Evolutionary conservation across 2,329 filamentous ascomycete species (phyloP), one percentile per base, ranked within the genome.

Genomic region (Penicillium sp.): DNA sequence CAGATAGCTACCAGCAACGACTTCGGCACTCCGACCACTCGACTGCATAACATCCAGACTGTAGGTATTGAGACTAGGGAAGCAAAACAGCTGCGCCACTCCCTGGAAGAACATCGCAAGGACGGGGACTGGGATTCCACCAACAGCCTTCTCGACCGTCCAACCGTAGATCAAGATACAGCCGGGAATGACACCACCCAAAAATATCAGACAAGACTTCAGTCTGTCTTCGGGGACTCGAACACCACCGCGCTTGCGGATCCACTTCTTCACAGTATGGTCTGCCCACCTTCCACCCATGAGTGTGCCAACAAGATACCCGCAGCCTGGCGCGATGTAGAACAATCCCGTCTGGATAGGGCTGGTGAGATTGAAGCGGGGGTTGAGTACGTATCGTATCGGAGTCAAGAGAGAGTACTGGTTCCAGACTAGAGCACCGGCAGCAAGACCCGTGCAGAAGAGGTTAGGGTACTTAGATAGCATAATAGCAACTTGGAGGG

Each of bases 1-100:
- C 60, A 88, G 81, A 66, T 90, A 93, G 65, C 91, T 93, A 0
- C 85, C 85, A 0, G 86, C 85, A 38, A 88, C 80, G 3, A 91
- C 85, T 61, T 93, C 87, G 3, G 83, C 80, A 38, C 81, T 81
- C 28, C 78, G 73, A 1, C 75, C 75, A 21, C 62, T 64, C 2
- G 66, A 62, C 56, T 84, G 84, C 82, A 90, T 88, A 12, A 91
- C 86, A 64, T 93, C 87, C 35, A 93, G 69, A 64, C 86, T 90
- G 68, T 93, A 90, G 0, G 85, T 87, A 64, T 90, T 89, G 53
- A 90, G 65, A 42, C 78, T 81, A 0, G 85, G 85, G 61, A 88
- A 89, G 59, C 83, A 86, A 61, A 88, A 86, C 6, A 89, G 71
- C 65, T 89, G 84, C 0, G 81, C 83, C 0, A 88, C 75, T 1